Base-by-base conservation (phyloP, 768 basidiomycete species). In the Suillus bovinus region DNA sequence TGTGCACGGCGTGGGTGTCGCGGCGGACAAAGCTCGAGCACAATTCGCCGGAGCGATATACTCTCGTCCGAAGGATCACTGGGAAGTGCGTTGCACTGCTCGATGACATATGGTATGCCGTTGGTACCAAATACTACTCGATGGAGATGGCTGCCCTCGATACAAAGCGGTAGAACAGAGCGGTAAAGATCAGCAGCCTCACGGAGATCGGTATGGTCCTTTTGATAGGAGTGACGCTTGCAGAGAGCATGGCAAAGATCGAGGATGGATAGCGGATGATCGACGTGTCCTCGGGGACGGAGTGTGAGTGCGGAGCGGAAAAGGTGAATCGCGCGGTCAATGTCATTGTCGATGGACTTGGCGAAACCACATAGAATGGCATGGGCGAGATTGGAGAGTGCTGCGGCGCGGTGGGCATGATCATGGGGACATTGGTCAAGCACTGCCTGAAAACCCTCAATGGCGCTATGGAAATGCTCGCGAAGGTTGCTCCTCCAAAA, bases 341-440 rank as follows among this genome's bases (percentile, higher is more conserved):
- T 27, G 27, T 56, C 54, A 27, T 9, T 38, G 24, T 10, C 14
- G 2, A 55, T 10, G 8, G 16, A 10, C 22, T 24, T 38, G 16
- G 53, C 0, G 22, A 36, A 55, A 33, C 53, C 34, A 5, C 22
- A 36, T 22, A 55, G 33, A 17, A 55, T 38, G 1, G 22, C 22
- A 13, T 56, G 55, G 5, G 36, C 59, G 11, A 56, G 52, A 11
- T 61, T 61, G 4, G 60, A 61, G 27, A 61, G 24, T n/a, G 38
- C 60, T 41, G 53, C 53, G 7, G 36, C 50, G 5, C 53, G 54
- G 20, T 41, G n/a, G 5, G 17, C 22, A 39, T 57, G 53, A 9
- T 9, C 27, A 17, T 11, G 2, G 13, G 36, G 38, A 33, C 27
- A 61, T 20, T 34, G 27, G 10, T 58, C 27, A 42, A 61, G 34